Evolutionary conservation across 345 rosid species (phyloP).

Genomic region (Limnanthes douglasii): DNA sequence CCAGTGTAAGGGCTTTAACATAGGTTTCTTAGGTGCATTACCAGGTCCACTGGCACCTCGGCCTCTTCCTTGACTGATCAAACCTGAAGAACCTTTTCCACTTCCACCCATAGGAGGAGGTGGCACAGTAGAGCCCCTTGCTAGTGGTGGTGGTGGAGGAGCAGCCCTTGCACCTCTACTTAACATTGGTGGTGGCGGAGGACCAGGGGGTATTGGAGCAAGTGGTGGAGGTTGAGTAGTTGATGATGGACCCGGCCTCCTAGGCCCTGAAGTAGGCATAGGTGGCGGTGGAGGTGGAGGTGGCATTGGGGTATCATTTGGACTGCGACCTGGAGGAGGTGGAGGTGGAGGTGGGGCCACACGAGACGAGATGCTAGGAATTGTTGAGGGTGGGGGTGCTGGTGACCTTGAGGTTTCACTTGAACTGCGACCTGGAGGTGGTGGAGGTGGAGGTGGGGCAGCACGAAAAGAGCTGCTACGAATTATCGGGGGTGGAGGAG

Average conservation of each 20-base stretch:
- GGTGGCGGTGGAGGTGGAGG: conserved; percentile 26
- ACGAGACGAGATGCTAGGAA: conserved; percentile 3
- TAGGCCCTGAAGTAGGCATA: conserved; percentile 12
- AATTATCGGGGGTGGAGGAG: conserved; percentile 12
- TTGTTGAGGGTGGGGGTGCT: conserved; percentile 12
- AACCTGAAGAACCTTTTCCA: conserved; percentile 35
- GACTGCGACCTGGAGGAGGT: conserved; percentile 11
- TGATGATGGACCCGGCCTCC: conserved; percentile 8
- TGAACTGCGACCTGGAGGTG: conserved; percentile 11
- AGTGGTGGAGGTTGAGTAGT: conserved; percentile 32
- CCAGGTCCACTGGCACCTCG: conserved; percentile 29
- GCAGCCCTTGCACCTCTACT: conserved; percentile 17
- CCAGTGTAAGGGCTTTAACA: conserved; percentile 90
- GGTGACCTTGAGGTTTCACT: conserved; percentile 6
- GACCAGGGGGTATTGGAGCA: conserved; percentile 34
- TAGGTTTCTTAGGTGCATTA: conserved; percentile 46
- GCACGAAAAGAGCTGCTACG: conserved; percentile 5
- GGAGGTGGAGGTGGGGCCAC: conserved; percentile 17
- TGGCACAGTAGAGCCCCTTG: conserved; percentile 38
- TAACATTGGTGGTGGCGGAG: conserved; percentile 47
- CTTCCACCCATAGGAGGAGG: conserved; percentile 58
- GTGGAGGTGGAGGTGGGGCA: conserved; percentile 13
- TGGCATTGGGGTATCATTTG: conserved; percentile 12
- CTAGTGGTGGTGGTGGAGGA: conserved; percentile 37
- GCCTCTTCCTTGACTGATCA: conserved; percentile 33